phyloP scores from a whole-genome alignment of 805 yeast species.

The Alloascoidea africana region DNA sequence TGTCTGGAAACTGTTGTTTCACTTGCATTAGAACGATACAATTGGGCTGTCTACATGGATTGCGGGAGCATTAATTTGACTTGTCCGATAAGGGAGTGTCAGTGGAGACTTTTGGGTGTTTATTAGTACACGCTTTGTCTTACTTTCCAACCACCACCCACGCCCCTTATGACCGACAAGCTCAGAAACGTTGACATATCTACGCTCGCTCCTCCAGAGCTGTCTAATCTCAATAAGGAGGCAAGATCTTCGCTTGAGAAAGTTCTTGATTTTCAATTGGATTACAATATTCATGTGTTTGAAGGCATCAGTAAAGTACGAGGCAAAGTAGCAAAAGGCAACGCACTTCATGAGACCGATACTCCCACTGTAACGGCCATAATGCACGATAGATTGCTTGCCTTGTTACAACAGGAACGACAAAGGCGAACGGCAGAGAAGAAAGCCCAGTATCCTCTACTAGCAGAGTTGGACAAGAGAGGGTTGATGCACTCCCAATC shows the following conservation, averaged over 20 bases:
- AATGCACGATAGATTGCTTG: constrained; percentile 2
- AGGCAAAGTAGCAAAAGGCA: constrained; percentile 2
- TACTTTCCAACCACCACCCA: too few relatives aligned
- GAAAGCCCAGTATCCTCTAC: background rate
- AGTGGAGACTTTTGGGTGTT: too few relatives aligned
- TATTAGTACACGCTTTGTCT: too few relatives aligned
- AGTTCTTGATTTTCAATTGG: constrained; percentile 3
- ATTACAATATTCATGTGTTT: constrained; percentile 3
- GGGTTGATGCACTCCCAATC: constrained; percentile 1
- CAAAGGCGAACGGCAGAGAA: background rate
- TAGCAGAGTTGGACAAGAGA: background rate
- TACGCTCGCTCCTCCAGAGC: background rate
- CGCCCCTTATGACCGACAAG: background rate
- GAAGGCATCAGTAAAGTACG: constrained; percentile 1
- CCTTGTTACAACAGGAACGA: background rate
- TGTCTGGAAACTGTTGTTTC: too few relatives aligned
- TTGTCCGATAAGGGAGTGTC: too few relatives aligned
- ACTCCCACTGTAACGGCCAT: background rate
- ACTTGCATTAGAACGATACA: too few relatives aligned
- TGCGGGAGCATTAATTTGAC: too few relatives aligned
- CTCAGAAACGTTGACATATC: background rate
- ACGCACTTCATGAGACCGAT: background rate
- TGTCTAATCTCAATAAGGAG: background rate
- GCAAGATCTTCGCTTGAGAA: background rate
- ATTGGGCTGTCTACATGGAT: too few relatives aligned